Conservation (phyloP, 352 stramenopile genomes). For the Phytophthora colocasiae region DNA sequence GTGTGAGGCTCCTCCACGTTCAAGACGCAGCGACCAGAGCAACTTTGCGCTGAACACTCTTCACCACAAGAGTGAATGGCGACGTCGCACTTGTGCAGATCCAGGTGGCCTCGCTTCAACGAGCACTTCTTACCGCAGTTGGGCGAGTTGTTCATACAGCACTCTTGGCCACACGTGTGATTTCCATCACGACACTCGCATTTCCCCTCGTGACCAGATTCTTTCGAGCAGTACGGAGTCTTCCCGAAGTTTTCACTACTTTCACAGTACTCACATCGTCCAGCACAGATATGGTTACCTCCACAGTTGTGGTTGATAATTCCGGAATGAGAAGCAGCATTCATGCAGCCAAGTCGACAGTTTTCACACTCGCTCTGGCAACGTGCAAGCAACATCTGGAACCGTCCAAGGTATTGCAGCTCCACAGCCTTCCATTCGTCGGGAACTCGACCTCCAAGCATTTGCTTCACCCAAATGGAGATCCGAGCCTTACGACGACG, state of each 20-base stretch:
- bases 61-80: slow-evolving; percentile 63
- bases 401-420: slow-evolving; percentile 48
- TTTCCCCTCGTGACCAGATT: slow-evolving; percentile 66
- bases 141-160: slow-evolving; percentile 43
- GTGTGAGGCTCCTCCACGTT: slow-evolving; percentile 58
- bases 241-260: slow-evolving; percentile 27
- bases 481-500: slow-evolving; percentile 64
- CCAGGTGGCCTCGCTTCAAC: slow-evolving; percentile 49
- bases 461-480: slow-evolving; percentile 46
- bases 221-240: slow-evolving; percentile 53
- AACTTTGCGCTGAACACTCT: slow-evolving; percentile 53
- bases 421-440: slow-evolving; percentile 61
- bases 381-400: slow-evolving; percentile 62
- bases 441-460: slow-evolving; percentile 45
- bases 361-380: slow-evolving; percentile 62
- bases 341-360: slow-evolving; percentile 73
- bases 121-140: slow-evolving; percentile 68
- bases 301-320: slow-evolving; percentile 55
- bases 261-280: slow-evolving; percentile 62
- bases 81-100: slow-evolving; percentile 64
- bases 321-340: slow-evolving; percentile 46
- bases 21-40: slow-evolving; percentile 53
- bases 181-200: slow-evolving; percentile 70
- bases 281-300: slow-evolving; percentile 53
- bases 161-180: slow-evolving; percentile 68